Evolutionary conservation across 116 monocot species (phyloP), one percentile per base, ranked within the genome.

Genomic region (Posidonia oceanica): DNA sequence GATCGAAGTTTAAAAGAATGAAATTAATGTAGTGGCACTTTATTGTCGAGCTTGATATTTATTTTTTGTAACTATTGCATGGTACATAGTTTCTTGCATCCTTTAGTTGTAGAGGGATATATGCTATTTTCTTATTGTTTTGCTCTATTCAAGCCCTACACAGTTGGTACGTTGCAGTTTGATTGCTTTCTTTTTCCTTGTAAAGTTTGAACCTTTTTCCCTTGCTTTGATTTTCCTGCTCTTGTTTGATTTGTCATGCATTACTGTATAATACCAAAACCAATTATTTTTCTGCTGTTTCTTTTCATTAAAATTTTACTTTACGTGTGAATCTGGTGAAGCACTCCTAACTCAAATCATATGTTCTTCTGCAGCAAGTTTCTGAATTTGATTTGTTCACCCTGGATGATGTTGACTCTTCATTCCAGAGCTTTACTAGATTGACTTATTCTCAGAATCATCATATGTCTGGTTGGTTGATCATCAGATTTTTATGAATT

Each of bases 371-470:
- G 81, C 81, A 97, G 97, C 97, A 97, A 85, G 71, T 92, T 69
- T 92, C 97, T 44, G 97, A 97, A 71, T 92, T 92, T 79, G 87
- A 92, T 67, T 83, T 92, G 72, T 97, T 89, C 76, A 87, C 86
- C 54, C 78, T 97, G 77, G 97, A 97, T 79, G 97, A 97, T 72
- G 79, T 97, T 57, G 97, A 97, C 74, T 68, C 87, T 65, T 85
- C 97, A 40, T 97, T 97, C 79, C 97, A 92, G 59, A 66, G 51
- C 59, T 74, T 97, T 66, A 89, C 83, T 23, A 89, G 97, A 72
- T 71, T 97, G 79, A 97, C 87, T 54, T 97, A 97, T 67, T 97
- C 97, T 40, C 97, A 97, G 67, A 97, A 89, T 52, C 68, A 78
- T 78, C 92, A 87, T 87, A 80, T 97, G 55, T 77, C 89, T 71